These are phyloP conservation scores for Apodospora peruviana DNA, from an alignment of 495 filamentous ascomycete genomes.

Conservation along the genomic window DNA sequence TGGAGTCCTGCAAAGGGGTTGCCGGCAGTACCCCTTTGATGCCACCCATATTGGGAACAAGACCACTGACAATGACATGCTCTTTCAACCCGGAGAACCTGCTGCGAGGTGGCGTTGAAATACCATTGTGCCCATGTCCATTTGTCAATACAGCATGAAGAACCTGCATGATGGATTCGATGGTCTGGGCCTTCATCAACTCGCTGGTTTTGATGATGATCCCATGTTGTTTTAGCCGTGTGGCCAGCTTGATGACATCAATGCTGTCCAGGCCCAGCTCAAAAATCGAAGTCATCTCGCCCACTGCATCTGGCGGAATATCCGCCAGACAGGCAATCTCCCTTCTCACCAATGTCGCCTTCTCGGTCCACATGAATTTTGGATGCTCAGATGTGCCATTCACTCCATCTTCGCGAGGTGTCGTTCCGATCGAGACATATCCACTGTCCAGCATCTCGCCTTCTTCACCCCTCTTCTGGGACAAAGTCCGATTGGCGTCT, in stretches of 20 bases:
- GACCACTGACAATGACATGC: background rate
- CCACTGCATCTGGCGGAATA: conserved; percentile 41
- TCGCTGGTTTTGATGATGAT: conserved; percentile 57
- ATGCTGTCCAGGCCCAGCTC: conserved; percentile 66
- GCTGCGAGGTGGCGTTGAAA: background rate
- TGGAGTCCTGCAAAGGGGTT: conserved; percentile 75
- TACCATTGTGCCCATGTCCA: background rate
- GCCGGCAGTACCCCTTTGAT: conserved; percentile 54
- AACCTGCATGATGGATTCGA: conserved; percentile 23
- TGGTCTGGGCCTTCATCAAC: conserved; percentile 64
- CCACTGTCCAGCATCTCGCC: background rate
- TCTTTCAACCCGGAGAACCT: background rate
- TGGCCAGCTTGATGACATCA: conserved; percentile 62
- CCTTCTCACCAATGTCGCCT: conserved; percentile 44
- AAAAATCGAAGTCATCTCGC: conserved; percentile 51
- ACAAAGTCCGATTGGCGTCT: background rate
- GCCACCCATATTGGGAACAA: conserved; percentile 9
- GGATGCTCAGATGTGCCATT: background rate
- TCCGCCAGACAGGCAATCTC: conserved; percentile 59
- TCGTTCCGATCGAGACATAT: background rate
- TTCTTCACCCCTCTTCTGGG: background rate
- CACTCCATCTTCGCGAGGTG: background rate
- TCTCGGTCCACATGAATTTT: conserved; percentile 48
- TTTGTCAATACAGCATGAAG: background rate
- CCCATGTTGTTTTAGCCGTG: conserved; percentile 53